phyloP scores from a whole-genome alignment of 176 grass and related monocot genomes.

The Triticum monococcum region DNA sequence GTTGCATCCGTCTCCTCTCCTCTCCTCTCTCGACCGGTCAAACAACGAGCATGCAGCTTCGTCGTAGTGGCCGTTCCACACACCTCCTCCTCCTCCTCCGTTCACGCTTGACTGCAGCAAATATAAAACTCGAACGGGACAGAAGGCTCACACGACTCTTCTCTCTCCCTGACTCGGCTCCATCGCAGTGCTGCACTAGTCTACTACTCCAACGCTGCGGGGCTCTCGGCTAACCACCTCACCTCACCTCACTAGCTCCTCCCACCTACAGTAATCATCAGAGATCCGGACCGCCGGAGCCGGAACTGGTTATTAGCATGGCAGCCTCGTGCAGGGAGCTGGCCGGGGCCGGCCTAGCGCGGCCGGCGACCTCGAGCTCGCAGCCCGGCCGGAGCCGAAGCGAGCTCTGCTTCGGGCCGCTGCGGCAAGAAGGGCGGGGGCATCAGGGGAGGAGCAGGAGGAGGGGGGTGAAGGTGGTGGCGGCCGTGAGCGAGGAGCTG shows the following conservation, averaged over 20 bases:
- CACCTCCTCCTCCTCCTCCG: no score
- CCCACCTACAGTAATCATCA: slow-evolving; percentile 2
- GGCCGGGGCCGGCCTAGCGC: neutral
- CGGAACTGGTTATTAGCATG: slow-evolving; percentile 1
- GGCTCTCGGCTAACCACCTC: slow-evolving; percentile 5
- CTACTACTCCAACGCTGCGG: neutral
- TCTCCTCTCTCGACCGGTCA: no score
- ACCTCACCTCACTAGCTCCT: slow-evolving; percentile 6
- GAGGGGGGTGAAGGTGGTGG: slow-evolving; percentile 29
- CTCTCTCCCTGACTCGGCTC: neutral
- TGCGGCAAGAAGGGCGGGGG: neutral
- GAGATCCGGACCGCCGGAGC: slow-evolving; percentile 13
- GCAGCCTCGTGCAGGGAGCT: slow-evolving; percentile 49
- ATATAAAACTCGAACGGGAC: slow-evolving; percentile 23
- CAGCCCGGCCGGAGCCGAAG: neutral
- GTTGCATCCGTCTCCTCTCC: no score
- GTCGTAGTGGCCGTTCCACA: no score
- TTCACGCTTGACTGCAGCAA: neutral
- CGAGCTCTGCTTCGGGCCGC: slow-evolving; percentile 42
- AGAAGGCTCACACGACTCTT: neutral
- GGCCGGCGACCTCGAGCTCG: neutral
- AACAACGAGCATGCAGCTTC: no score
- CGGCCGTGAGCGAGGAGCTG: slow-evolving; percentile 84
- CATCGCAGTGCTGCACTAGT: neutral
- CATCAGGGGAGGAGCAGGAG: neutral